Evolutionary conservation across 2,329 filamentous ascomycete species (phyloP).

Genomic region (Grosmannia penicillata): DNA sequence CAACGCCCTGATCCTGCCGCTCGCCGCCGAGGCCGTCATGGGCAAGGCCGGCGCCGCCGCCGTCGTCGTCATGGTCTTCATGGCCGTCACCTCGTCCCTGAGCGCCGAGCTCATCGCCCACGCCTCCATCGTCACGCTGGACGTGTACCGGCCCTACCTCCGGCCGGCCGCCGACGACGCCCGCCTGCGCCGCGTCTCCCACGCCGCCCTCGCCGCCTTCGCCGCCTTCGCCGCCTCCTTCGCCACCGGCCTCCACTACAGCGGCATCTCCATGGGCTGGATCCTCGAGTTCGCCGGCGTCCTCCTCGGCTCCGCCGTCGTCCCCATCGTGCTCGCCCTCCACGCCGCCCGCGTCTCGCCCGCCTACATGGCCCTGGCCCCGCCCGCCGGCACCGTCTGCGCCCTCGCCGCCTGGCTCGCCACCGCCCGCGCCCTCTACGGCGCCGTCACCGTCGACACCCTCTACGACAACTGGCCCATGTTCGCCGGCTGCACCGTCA

Average conservation of each 20-base stretch:
- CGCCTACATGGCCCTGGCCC: no score
- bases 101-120: conserved; percentile 76
- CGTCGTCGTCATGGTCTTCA: conserved; percentile 68
- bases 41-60: conserved; percentile 66
- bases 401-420: no score
- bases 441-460: no score
- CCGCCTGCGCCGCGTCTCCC: conserved; percentile 66
- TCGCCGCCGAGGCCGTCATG: conserved; percentile 21
- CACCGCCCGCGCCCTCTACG: no score
- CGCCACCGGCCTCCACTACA: conserved; percentile 57
- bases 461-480: no score
- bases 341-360: no score
- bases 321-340: no score
- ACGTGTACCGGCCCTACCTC: conserved; percentile 77
- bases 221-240: conserved; percentile 64
- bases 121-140: conserved; percentile 75
- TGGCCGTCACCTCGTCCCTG: conserved; percentile 74
- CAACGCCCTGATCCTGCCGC: background rate
- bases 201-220: conserved; percentile 55
- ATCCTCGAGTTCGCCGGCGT: no score
- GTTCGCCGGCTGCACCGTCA: no score
- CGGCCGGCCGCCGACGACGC: conserved; percentile 60
- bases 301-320: no score
- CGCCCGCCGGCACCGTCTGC: no score
- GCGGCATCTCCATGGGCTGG: conserved; percentile 72